A percentile compares a stretch with the other conserved stretches of the same genome.
These are phyloP conservation scores for Silybum marianum DNA, from an alignment of 129 eudicot genomes.

Conservation along the genomic window DNA sequence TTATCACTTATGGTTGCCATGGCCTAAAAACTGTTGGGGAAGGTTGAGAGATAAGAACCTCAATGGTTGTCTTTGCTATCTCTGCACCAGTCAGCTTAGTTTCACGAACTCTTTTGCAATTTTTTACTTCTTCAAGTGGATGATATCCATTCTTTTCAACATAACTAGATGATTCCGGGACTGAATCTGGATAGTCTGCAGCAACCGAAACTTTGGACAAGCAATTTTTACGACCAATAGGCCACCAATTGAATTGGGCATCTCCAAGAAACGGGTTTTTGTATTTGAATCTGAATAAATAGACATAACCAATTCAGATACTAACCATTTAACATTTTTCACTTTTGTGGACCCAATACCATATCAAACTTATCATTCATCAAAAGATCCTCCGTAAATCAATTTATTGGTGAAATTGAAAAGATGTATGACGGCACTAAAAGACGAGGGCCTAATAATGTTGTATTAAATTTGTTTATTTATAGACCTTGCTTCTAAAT, in stretches of 20 bases:
- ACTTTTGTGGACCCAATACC: neutral
- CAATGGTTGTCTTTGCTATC: slow-evolving; percentile 75
- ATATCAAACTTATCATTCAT: neutral
- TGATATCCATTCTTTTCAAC: slow-evolving; percentile 59
- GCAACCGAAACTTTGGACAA: slow-evolving; percentile 62
- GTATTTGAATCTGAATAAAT: slow-evolving; percentile 46
- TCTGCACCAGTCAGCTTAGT: slow-evolving; percentile 60
- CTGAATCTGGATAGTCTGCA: slow-evolving; percentile 77
- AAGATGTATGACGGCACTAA: neutral
- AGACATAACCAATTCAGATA: neutral
- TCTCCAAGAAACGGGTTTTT: slow-evolving; percentile 50
- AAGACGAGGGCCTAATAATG: neutral
- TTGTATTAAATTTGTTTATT: neutral
- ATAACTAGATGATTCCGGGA: slow-evolving; percentile 64
- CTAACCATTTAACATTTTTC: slow-evolving; percentile 1
- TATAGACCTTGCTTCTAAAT: slow-evolving; percentile 52
- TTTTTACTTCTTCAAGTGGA: slow-evolving; percentile 78
- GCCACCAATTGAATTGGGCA: slow-evolving; percentile 41
- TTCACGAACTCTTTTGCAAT: slow-evolving; percentile 50
- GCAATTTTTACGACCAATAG: slow-evolving; percentile 43
- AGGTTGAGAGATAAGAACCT: slow-evolving; percentile 42
- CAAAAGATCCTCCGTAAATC: neutral
- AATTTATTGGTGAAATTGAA: neutral
- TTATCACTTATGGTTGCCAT: neutral
- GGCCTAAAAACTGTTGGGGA: neutral